phyloP scores from a whole-genome alignment of 805 yeast genomes.

The Kodamaea laetipori region DNA sequence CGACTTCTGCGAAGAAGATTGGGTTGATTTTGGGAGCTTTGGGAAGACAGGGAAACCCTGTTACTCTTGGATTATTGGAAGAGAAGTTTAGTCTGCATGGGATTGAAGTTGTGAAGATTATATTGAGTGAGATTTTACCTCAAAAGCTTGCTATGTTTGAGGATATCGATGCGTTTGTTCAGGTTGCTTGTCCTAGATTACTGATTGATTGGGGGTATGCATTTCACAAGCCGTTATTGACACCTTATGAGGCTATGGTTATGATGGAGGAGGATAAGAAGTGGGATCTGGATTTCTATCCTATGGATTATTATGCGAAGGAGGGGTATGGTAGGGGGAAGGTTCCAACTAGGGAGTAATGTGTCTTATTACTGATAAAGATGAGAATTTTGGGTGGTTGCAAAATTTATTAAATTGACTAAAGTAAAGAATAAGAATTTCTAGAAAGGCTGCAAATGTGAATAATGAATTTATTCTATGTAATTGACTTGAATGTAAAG shows the following conservation, averaged over 20 bases:
- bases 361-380: too few relatives aligned
- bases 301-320: slow-evolving; percentile 92
- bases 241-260: slow-evolving; percentile 97
- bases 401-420: too few relatives aligned
- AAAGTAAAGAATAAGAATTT: too few relatives aligned
- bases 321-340: slow-evolving; percentile 93
- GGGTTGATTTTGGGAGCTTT: slow-evolving; percentile 91
- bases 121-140: slow-evolving; percentile 91
- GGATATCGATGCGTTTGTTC: slow-evolving; percentile 92
- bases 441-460: too few relatives aligned
- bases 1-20: slow-evolving; percentile 60
- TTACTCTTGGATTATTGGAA: slow-evolving; percentile 71
- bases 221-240: slow-evolving; percentile 82
- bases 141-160: slow-evolving; percentile 88
- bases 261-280: slow-evolving; percentile 69
- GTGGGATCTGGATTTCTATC: slow-evolving; percentile 71
- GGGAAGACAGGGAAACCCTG: slow-evolving; percentile 91
- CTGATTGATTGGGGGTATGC: slow-evolving; percentile 99
- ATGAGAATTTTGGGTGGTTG: too few relatives aligned
- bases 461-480: too few relatives aligned
- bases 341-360: slow-evolving; percentile 43
- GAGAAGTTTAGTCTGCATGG: slow-evolving; percentile 53
- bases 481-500: too few relatives aligned
- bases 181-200: slow-evolving; percentile 95
- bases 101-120: slow-evolving; percentile 72